A percentile compares a stretch with the other conserved stretches of the same genome.
Conservation (phyloP, 805 yeast genomes). For the Spathaspora gorwiae region DNA sequence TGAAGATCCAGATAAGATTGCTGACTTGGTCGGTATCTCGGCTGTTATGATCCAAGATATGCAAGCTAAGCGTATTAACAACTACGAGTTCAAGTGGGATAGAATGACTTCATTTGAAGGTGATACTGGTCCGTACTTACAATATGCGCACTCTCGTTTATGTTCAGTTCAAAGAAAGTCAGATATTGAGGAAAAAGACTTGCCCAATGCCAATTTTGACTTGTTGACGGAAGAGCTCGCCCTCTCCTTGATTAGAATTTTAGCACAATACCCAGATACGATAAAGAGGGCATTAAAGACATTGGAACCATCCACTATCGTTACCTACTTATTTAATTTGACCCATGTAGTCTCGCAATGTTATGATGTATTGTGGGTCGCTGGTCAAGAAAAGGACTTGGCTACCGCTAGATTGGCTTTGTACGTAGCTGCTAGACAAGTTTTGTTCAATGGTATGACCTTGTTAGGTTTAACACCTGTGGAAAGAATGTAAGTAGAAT, state of each 20-base stretch:
- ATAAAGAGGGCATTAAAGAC: constrained; percentile 78
- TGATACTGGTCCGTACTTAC: constrained; percentile 98
- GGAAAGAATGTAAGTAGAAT: constrained; percentile 74
- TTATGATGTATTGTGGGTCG: constrained; percentile 93
- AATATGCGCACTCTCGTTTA: constrained; percentile 96
- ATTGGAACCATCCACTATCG: constrained; percentile 88
- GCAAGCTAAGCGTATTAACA: constrained; percentile 95
- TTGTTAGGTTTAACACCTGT: constrained; percentile 95
- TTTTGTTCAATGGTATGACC: constrained; percentile 82
- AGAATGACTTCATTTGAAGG: constrained; percentile 98
- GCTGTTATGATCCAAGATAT: constrained; percentile 99
- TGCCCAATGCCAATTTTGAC: constrained; percentile 49
- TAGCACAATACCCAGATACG: constrained; percentile 90
- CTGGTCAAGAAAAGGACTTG: constrained; percentile 85
- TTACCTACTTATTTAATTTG: constrained; percentile 86
- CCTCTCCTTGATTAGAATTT: constrained; percentile 61
- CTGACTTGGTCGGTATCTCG: constrained; percentile 92
- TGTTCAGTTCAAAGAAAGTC: constrained; percentile 91
- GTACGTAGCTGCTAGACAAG: constrained; percentile 85
- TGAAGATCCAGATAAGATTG: constrained; percentile 89
- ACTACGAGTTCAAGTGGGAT: constrained; percentile 95
- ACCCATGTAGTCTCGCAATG: constrained; percentile 95
- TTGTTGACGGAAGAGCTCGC: constrained; percentile 71
- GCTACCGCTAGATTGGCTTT: constrained; percentile 90
- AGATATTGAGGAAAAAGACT: constrained; percentile 35